Evolutionary conservation across 2,329 filamentous ascomycete species (phyloP).

Genomic region (Clarireedia hainanense): DNA sequence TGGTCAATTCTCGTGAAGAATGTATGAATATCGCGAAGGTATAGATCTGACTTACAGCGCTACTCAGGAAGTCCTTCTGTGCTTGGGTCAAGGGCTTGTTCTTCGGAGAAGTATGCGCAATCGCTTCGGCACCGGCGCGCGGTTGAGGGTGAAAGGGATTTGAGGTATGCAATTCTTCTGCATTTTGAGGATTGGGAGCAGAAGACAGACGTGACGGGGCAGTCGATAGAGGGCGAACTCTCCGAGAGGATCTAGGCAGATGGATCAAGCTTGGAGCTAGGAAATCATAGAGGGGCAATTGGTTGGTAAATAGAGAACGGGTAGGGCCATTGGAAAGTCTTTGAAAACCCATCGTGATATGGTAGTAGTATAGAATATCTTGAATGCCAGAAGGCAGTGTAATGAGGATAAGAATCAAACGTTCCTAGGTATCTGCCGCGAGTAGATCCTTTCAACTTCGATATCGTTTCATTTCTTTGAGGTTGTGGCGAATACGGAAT

Average conservation of each 20-base stretch:
- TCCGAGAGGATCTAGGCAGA: constrained; percentile 12
- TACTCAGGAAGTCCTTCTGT: constrained; percentile 68
- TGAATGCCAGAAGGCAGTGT: too few species aligned
- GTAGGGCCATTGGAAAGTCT: constrained; percentile 12
- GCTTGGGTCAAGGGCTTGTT: constrained; percentile 51
- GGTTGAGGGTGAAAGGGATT: neutral
- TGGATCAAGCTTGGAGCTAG: constrained; percentile 31
- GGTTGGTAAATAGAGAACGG: neutral
- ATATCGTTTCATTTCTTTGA: too few species aligned
- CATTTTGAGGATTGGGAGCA: neutral
- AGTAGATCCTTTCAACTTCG: too few species aligned
- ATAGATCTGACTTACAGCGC: constrained; percentile 46
- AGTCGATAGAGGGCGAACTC: constrained; percentile 19
- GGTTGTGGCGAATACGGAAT: too few species aligned
- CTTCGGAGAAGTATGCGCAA: neutral
- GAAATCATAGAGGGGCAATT: constrained; percentile 31
- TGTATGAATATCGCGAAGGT: neutral
- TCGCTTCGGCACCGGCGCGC: neutral
- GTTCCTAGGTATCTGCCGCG: too few species aligned
- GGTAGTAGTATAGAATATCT: too few species aligned
- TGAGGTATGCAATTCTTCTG: neutral
- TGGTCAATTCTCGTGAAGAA: constrained; percentile 1
- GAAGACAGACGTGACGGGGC: constrained; percentile 5
- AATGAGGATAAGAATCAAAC: too few species aligned
- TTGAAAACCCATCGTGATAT: neutral